Base-by-base conservation (phyloP, 495 filamentous ascomycete species). In the Trypethelium eluteriae region DNA sequence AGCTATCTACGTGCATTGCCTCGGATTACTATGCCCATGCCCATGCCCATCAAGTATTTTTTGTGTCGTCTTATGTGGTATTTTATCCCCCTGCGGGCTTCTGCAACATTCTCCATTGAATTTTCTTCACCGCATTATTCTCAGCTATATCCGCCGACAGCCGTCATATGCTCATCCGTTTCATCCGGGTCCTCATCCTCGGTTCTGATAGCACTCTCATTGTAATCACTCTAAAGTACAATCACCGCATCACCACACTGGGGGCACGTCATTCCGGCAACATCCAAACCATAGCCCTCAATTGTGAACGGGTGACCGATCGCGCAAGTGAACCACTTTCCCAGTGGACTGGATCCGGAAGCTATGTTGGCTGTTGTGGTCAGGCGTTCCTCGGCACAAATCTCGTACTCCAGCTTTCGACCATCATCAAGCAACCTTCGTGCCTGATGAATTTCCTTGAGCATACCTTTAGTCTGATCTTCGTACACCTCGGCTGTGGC, bases 291-390 rank as follows among this genome's bases (percentile, higher is more conserved):
- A 84, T 84, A 10, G 88, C 90, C 83, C 0, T 88, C 87, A 50
- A 90, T 77, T 0, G 87, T 87, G 68, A 91, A 91, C 39, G 87
- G 85, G 75, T 90, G 84, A 0, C 82, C 81, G 74, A 89, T 89
- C 49, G 64, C 73, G 66, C 86, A 90, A 32, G 78, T 80, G 74
- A 88, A 90, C 86, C 85, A 0, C 81, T 86, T 73, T 73, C 59
- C 35, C 16, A 68, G 70, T 2, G 69, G 69, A 12, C 62, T 18
- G 38, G 72, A 72, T 63, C 71, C 67, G 2, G 63, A 56, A 7
- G 66, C 64, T 72, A 73, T 75, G 7, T 70, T 72, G 1, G 70
- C 67, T 14, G 69, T 39, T 3, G 74, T 75, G 41, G 76, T 77
- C 32, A 75, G 72, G 14, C 78, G 78, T 68, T 84, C 79, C 35